These are phyloP conservation scores for Amoebophrya sp. DNA, from an alignment of 169 alveolate genomes.

Conservation along the genomic window DNA sequence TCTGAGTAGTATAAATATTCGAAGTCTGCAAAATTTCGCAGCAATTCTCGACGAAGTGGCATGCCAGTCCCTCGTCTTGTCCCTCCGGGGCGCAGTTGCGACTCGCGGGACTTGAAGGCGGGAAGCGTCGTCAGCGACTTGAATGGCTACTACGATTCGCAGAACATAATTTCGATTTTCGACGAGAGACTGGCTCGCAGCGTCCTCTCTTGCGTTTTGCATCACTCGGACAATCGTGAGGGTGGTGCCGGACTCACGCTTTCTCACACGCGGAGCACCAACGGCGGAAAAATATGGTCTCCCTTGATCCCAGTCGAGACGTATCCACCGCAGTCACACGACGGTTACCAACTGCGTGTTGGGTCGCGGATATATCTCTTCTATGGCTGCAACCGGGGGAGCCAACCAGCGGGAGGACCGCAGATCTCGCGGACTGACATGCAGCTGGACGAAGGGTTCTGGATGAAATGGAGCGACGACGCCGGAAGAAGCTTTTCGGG, in stretches of 20 bases:
- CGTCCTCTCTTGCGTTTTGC: not conserved
- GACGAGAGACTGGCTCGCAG: not conserved
- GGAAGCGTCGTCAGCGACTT: not conserved
- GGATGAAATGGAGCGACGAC: conserved; percentile 14
- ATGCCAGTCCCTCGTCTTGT: no score
- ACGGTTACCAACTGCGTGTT: not conserved
- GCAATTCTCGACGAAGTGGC: no score
- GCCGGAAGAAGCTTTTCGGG: not conserved
- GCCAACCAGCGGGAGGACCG: not conserved
- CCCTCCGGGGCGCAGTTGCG: no score
- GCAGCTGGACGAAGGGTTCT: not conserved
- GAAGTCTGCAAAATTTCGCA: no score
- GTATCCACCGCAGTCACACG: not conserved
- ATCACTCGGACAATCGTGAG: not conserved
- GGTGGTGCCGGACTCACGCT: not conserved
- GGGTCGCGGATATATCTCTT: not conserved
- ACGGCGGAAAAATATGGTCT: not conserved
- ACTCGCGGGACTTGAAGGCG: not conserved
- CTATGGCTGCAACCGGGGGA: conserved; percentile 13
- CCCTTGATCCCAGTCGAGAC: not conserved
- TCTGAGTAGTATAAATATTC: no score
- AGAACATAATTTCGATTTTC: not conserved
- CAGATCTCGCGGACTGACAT: not conserved
- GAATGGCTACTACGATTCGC: not conserved
- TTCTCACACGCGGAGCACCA: not conserved